Conservation (phyloP, 164 flowering plant species). For the Echeveria elegans region DNA sequence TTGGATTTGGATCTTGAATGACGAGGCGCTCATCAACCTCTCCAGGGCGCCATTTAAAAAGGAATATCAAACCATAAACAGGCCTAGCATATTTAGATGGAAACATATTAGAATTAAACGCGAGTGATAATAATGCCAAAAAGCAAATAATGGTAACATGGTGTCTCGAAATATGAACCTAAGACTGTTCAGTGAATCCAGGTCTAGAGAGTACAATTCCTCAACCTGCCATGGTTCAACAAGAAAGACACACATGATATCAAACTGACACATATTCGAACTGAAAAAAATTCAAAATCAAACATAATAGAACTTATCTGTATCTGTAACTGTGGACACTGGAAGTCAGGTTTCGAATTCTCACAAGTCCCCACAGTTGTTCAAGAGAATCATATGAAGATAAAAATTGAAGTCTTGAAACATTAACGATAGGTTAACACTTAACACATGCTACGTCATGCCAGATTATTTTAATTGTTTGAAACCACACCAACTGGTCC, state of each 20-base stretch:
- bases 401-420: no score
- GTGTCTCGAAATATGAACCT: slow-evolving; percentile 32
- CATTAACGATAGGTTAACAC: no score
- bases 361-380: no score
- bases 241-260: background rate
- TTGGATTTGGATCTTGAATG: slow-evolving; percentile 80
- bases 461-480: no score
- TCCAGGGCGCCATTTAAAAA: slow-evolving; percentile 97
- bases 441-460: no score
- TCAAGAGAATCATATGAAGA: no score
- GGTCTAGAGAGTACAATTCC: slow-evolving; percentile 71
- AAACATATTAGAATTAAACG: background rate
- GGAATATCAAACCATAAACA: slow-evolving; percentile 89
- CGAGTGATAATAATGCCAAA: background rate
- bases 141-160: background rate
- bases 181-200: slow-evolving; percentile 71
- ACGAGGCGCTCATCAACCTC: slow-evolving; percentile 85
- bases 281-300: background rate
- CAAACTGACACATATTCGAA: background rate
- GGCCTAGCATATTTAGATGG: slow-evolving; percentile 42
- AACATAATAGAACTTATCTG: no score
- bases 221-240: background rate
- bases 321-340: no score
- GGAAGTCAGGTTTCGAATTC: no score
- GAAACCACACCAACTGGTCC: no score